Conservation (phyloP, 2,329 filamentous ascomycete genomes). For the Sphaerulina vaccinii region DNA sequence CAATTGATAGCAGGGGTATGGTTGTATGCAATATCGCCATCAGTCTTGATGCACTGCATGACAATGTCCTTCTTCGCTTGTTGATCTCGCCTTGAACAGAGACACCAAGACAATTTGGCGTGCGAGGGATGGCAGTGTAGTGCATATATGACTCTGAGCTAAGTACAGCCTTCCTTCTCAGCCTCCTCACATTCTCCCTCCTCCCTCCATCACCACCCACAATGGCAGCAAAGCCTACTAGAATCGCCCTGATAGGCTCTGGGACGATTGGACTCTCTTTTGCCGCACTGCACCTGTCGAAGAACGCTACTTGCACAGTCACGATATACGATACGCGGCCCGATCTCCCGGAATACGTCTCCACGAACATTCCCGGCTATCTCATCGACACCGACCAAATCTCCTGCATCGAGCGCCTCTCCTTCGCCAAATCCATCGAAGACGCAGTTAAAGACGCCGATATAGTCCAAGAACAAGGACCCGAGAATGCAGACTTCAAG, state of each 20-base stretch:
- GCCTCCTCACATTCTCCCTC: background rate
- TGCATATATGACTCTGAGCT: background rate
- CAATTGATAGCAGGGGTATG: background rate
- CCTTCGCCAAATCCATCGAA: conserved; percentile 39
- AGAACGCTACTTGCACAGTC: conserved; percentile 43
- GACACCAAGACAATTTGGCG: background rate
- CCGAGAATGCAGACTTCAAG: conserved; percentile 56
- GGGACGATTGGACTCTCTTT: conserved; percentile 58
- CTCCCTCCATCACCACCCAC: background rate
- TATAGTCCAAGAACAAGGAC: conserved; percentile 61
- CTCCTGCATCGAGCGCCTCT: conserved; percentile 36
- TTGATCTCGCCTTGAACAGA: background rate
- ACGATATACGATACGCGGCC: conserved; percentile 53
- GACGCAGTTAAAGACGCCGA: conserved; percentile 48
- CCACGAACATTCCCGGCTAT: conserved; percentile 45
- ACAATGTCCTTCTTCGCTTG: background rate
- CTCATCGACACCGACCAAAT: conserved; percentile 35
- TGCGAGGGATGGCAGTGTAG: background rate
- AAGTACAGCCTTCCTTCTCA: background rate
- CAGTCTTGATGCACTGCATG: background rate
- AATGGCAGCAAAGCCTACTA: conserved; percentile 9
- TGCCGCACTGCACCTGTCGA: conserved; percentile 53
- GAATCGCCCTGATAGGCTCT: conserved; percentile 46
- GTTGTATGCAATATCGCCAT: background rate
- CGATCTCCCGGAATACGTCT: conserved; percentile 48